phyloP scores from a whole-genome alignment of 148 eudicot genomes.

The Fagopyrum esculentum region DNA sequence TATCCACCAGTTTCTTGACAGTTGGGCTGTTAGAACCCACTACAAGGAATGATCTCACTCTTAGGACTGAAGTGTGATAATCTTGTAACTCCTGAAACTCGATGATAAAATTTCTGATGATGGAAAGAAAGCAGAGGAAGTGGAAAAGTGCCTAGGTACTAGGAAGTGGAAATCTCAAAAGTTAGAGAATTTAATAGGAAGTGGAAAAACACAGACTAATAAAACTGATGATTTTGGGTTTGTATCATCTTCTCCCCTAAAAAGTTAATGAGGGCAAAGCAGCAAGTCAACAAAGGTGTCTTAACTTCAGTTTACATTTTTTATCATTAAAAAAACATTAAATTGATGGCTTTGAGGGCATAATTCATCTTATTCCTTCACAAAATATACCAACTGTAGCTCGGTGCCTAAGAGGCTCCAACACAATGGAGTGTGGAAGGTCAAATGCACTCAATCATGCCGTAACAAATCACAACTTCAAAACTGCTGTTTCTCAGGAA shows the following conservation, averaged over 20 bases:
- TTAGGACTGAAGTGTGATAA: no score
- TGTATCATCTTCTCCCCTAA: not conserved
- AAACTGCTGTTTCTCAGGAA: not conserved
- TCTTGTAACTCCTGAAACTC: no score
- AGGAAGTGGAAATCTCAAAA: no score
- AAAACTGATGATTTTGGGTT: no score
- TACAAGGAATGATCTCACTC: no score
- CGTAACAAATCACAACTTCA: not conserved
- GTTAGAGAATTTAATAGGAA: no score
- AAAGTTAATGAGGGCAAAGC: not conserved
- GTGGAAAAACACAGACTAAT: no score
- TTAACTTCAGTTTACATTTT: not conserved
- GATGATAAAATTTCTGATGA: no score
- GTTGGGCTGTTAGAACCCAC: no score
- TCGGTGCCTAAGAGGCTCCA: not conserved
- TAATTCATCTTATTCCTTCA: not conserved
- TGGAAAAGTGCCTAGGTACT: no score
- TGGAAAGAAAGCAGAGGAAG: no score
- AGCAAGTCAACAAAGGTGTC: not conserved
- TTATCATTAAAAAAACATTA: not conserved
- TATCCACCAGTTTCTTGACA: not conserved
- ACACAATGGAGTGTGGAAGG: not conserved
- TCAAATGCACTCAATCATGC: slow-evolving; percentile 4
- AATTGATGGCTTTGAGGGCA: not conserved
- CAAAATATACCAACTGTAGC: not conserved